A percentile compares a stretch with the other conserved stretches of the same genome.
These are phyloP conservation scores for Candida easanensis DNA, from an alignment of 805 yeast genomes.

Conservation along the genomic window DNA sequence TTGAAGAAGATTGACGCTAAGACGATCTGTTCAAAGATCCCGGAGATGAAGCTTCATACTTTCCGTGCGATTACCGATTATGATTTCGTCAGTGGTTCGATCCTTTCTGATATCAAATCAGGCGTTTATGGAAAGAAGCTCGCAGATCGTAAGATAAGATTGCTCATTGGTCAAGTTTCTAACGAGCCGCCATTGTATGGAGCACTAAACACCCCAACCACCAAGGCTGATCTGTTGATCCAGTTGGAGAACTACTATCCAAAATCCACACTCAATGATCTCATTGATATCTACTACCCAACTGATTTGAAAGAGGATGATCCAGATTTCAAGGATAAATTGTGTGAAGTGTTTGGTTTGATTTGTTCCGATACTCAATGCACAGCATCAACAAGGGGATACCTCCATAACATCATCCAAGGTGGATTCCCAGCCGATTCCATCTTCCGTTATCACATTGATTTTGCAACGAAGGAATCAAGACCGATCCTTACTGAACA, in stretches of 20 bases:
- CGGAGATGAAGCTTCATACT: slow-evolving; percentile 28
- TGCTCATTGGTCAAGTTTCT: slow-evolving; percentile 33
- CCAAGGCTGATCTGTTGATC: slow-evolving; percentile 23
- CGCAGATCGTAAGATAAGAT: slow-evolving; percentile 19
- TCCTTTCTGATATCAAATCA: slow-evolving; percentile 32
- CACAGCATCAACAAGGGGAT: slow-evolving; percentile 35
- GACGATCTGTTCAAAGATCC: slow-evolving; percentile 22
- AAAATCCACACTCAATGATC: slow-evolving; percentile 15
- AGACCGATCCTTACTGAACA: slow-evolving; percentile 18
- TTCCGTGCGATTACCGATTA: slow-evolving; percentile 41
- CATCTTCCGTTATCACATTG: slow-evolving; percentile 30
- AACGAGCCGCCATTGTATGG: slow-evolving; percentile 34
- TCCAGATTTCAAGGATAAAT: slow-evolving; percentile 10
- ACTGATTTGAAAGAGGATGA: slow-evolving; percentile 14
- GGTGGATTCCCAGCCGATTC: slow-evolving; percentile 26
- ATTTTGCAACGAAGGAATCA: slow-evolving; percentile 8
- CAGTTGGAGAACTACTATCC: slow-evolving; percentile 36
- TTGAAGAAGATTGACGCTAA: slow-evolving; percentile 22
- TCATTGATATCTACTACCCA: slow-evolving; percentile 27
- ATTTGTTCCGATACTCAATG: slow-evolving; percentile 39
- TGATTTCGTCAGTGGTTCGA: slow-evolving; percentile 30
- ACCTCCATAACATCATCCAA: slow-evolving; percentile 23
- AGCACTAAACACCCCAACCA: slow-evolving; percentile 29
- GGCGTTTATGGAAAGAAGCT: slow-evolving; percentile 29
- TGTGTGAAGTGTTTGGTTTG: slow-evolving; percentile 30